phyloP scores from a whole-genome alignment of 2,329 filamentous ascomycete species.

The Grosmannia penicillata region DNA sequence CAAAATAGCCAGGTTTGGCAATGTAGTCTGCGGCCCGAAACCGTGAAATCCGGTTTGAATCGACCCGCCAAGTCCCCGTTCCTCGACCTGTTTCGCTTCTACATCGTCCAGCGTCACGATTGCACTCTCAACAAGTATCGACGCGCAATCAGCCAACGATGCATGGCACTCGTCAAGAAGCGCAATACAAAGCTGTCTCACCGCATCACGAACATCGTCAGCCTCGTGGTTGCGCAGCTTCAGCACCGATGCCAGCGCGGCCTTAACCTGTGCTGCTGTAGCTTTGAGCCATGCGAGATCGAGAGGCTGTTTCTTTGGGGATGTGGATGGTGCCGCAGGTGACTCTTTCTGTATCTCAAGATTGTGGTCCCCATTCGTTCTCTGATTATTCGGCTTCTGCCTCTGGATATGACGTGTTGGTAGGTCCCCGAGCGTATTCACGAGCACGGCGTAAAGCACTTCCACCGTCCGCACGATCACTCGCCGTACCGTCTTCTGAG shows the following conservation, averaged over 20 bases:
- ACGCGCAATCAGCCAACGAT: conserved; percentile 53
- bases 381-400: conserved; percentile 11
- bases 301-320: conserved; percentile 6
- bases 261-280: conserved; percentile 66
- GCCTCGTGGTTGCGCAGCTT: conserved; percentile 60
- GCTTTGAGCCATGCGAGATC: conserved; percentile 57
- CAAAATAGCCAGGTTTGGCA: conserved; percentile 38
- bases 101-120: conserved; percentile 49
- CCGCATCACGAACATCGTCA: conserved; percentile 48
- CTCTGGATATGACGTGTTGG: conserved; percentile 29
- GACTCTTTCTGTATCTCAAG: not conserved
- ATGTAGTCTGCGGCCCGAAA: conserved; percentile 13
- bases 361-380: too few relatives aligned
- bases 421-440: conserved; percentile 42
- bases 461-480: conserved; percentile 50
- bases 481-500: conserved; percentile 36
- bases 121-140: conserved; percentile 67
- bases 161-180: conserved; percentile 65
- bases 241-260: conserved; percentile 64
- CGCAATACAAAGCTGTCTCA: conserved; percentile 57
- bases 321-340: not conserved
- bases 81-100: too few relatives aligned
- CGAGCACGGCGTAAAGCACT: conserved; percentile 39
- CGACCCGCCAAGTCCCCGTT: conserved; percentile 37
- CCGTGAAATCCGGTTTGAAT: not conserved